Evolutionary conservation across 306 rosid species (phyloP).

Genomic region (Casuarina equisetifolia): DNA sequence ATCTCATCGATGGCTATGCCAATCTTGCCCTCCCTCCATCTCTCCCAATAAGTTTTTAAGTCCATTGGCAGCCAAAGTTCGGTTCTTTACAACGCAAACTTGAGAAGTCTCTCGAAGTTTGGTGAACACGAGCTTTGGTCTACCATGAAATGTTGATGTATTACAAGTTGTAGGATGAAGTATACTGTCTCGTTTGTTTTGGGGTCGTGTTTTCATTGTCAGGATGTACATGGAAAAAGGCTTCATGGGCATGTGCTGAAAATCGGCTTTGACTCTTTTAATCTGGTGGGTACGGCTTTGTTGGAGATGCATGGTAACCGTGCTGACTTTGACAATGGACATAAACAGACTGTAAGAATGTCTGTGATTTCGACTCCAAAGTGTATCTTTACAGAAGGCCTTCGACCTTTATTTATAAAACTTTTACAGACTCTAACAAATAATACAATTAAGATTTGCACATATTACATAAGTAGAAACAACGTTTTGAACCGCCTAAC

Average conservation of each 20-base stretch:
- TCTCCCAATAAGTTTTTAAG: conserved; percentile 45
- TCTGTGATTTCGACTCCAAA: conserved; percentile 18
- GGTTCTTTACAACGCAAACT: conserved; percentile 36
- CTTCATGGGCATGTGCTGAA: conserved; percentile 61
- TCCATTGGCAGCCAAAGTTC: conserved; percentile 42
- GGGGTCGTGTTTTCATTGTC: conserved; percentile 42
- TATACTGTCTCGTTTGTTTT: conserved; percentile 44
- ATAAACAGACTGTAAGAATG: conserved; percentile 27
- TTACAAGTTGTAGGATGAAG: conserved; percentile 49
- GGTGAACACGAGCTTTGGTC: conserved; percentile 43
- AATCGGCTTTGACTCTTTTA: conserved; percentile 55
- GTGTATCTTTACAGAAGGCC: too few species aligned
- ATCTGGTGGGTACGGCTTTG: conserved; percentile 40
- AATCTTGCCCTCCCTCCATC: conserved; percentile 44
- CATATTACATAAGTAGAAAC: too few species aligned
- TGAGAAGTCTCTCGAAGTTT: conserved; percentile 40
- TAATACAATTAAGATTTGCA: too few species aligned
- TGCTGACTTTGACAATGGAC: conserved; percentile 27
- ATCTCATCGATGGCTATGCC: conserved; percentile 60
- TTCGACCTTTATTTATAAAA: too few species aligned
- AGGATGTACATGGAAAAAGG: conserved; percentile 35
- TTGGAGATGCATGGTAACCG: conserved; percentile 30
- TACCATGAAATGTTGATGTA: conserved; percentile 54
- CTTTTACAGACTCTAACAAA: too few species aligned
- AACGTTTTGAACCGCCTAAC: too few species aligned